Base-by-base conservation (phyloP, 1,139 yeast genomes). In the Meyerozyma sp. region DNA sequence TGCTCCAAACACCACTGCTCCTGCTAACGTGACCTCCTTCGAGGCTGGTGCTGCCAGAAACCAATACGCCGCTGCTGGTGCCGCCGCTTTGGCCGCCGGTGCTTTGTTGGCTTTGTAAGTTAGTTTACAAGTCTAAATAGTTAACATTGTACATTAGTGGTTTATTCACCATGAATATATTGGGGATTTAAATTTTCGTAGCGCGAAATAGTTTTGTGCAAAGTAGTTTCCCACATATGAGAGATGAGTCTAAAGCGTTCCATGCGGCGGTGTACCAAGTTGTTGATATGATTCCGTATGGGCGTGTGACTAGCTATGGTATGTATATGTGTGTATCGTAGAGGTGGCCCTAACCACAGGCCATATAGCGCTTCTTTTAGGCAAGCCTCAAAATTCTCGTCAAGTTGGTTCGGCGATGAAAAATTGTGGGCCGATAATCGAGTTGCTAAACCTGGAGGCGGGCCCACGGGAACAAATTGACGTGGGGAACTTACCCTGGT, bases 371-470 rank as follows among this genome's bases (percentile, higher is more conserved):
- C 74, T 71, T 46, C 60, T 84, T 13, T 67, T 84, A 1, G 77
- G 75, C 23, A 68, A 73, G 39, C 94, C 95, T 0, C 74, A 70
- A 40, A 81, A 84, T 52, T 73, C 94, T 1, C 66, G 95, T 6
- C 90, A 81, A 50, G 94, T 85, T 1, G 95, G 95, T 0, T 73
- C 75, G 29, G 78, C 90, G 0, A 63, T 86, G 46, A 86, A 85
- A 58, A 70, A 75, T 42, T 53, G 49, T 30, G 37, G 51, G 3
- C 48, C 49, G 13, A 63, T 71, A 30, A 45, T 64, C 1, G 48
- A 55, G 8, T 49, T 52, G 32, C 51, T 71, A 14, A 58, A 59
- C 27, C 46, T 38, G 6, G 65, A 56, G 5, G 46, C 50, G 1
- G 48, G 42, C 2, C 39, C 48, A 3, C 57, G 54, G 20, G 58